Percentiles rank a stretch among this genome's conserved stretches.
Evolutionary conservation across 2,329 filamentous ascomycete species (phyloP).

Genomic region (Colletotrichum salicis): DNA sequence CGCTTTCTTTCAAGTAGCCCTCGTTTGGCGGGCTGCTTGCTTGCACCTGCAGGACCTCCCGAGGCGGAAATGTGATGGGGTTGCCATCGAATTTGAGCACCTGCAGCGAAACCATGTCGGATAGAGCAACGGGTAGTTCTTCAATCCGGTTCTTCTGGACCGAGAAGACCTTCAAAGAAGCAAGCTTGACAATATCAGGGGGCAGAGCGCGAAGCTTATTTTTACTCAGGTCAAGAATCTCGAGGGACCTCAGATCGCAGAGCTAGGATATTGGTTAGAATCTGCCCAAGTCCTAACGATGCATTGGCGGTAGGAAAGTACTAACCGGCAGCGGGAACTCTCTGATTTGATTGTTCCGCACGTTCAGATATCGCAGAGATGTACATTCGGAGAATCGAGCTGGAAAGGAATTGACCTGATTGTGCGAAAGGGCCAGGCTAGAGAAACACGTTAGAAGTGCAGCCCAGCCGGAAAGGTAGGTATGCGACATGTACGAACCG

Average conservation of each 20-base stretch:
- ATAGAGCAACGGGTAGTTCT: slow-evolving; percentile 83
- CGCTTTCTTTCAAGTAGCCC: slow-evolving; percentile 67
- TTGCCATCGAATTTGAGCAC: slow-evolving; percentile 92
- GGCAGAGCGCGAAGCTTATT: slow-evolving; percentile 86
- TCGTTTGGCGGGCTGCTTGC: slow-evolving; percentile 67
- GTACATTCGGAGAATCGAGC: slow-evolving; percentile 79
- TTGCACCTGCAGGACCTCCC: slow-evolving; percentile 71
- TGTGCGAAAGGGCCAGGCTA: slow-evolving; percentile 85
- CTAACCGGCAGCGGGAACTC: slow-evolving; percentile 69
- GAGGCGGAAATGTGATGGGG: slow-evolving; percentile 79
- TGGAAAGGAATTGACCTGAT: slow-evolving; percentile 77
- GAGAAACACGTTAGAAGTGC: slow-evolving; percentile 19
- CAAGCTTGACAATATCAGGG: slow-evolving; percentile 80
- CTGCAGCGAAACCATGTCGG: slow-evolving; percentile 89
- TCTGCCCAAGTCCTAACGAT: neutral
- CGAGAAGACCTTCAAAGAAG: slow-evolving; percentile 88
- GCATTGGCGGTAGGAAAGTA: slow-evolving; percentile 26
- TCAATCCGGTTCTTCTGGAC: slow-evolving; percentile 88
- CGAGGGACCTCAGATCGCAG: slow-evolving; percentile 84
- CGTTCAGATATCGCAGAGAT: slow-evolving; percentile 82
- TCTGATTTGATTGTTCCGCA: slow-evolving; percentile 78
- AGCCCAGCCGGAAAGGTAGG: slow-evolving; percentile 11
- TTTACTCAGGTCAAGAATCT: slow-evolving; percentile 91
- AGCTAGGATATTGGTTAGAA: slow-evolving; percentile 65
- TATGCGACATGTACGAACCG: slow-evolving; percentile 59